Base-by-base conservation (phyloP, 441 rosid species). In the Bocquillonia castaneifolia region DNA sequence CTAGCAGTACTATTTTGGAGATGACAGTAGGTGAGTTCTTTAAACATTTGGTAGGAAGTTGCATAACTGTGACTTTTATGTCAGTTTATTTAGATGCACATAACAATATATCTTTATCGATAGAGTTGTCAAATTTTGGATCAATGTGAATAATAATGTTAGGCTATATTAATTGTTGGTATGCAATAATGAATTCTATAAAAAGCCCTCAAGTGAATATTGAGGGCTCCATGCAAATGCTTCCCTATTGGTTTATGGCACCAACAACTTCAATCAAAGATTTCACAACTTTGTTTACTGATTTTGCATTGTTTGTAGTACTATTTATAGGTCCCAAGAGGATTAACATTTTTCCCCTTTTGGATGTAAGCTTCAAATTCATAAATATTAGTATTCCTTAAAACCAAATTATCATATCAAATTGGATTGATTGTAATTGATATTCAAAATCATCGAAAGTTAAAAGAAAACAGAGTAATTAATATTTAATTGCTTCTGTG, bases 111-210 rank as follows among this genome's bases (percentile, higher is more conserved):
- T 18, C 23, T 42, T 62, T 25, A 36, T 66, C 50, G 0, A 54
- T 53, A 28, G 23, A 39, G 50, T 23, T 53, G 69, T 53, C 36
- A 18, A 65, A 52, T 12, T 51, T 25, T 66, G 57, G 59, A 65
- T 65, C 22, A 65, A 36, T 36, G 9, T 36, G 57, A 31, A 3
- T 36, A 47, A 62, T 42, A 14, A n/a, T n/a, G n/a, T n/a, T n/a
- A n/a, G n/a, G n/a, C n/a, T n/a, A n/a, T n/a, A n/a, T n/a, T n/a
- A 36, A 36, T 62, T 15, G 52, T 61, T 40, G 28, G 51, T 22
- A 25, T 25, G 45, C 69, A 65, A 52, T 36, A 5, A 37, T 65
- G 58, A 45, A 52, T 37, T 65, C 36, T n/a, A 23, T 6, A 32
- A 8, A 28, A 22, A 39, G 13, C 15, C 12, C 10, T 4, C 4